Base-by-base conservation (phyloP, 768 basidiomycete genomes). In the Chalciporus chontae region DNA sequence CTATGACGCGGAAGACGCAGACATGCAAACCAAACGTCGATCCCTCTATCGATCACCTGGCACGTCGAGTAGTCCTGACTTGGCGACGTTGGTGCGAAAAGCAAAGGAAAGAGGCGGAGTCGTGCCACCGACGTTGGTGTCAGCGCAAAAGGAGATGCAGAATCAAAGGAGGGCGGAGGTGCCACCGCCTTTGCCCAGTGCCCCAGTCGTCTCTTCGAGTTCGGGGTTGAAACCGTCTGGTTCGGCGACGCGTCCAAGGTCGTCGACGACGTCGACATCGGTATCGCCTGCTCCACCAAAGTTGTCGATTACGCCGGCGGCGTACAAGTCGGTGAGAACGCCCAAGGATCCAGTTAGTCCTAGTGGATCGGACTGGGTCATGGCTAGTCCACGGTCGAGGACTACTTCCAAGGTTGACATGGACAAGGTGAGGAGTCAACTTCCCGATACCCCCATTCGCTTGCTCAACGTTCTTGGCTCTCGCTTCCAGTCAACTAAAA, bases 1-100 rank as follows among this genome's bases (percentile, higher is more conserved):
- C 61, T 77, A 76, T 67, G 85, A 88, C 67, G 74, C 78, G 31
- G 83, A 85, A 53, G 84, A 87, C 63, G 59, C 68, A 9, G 85
- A 86, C 58, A 77, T 80, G 60, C 83, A 85, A 60, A 81, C 79
- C 8, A 88, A 88, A 66, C 79, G 90, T 40, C 80, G 90, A 43
- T 90, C 87, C 54, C 81, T 96, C 73, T 94, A 93, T 66, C 78
- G 94, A 50, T 86, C 89, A 17, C 78, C 88, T 10, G 94, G 92
- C 38, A 94, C 91, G 8, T 87, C 92, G 29, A 90, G 88, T 59
- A 92, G 87, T 63, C 94, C 94, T 23, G 94, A 97, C 69, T 76
- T 96, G 18, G 90, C 90, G 4, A 93, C 90, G 9, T 76, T 96
- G 46, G 67, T 94, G 46, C 78, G 85, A 53, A 94, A 93, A 69